Conservation (phyloP, 306 rosid species). For the Abrus pulchellus region DNA sequence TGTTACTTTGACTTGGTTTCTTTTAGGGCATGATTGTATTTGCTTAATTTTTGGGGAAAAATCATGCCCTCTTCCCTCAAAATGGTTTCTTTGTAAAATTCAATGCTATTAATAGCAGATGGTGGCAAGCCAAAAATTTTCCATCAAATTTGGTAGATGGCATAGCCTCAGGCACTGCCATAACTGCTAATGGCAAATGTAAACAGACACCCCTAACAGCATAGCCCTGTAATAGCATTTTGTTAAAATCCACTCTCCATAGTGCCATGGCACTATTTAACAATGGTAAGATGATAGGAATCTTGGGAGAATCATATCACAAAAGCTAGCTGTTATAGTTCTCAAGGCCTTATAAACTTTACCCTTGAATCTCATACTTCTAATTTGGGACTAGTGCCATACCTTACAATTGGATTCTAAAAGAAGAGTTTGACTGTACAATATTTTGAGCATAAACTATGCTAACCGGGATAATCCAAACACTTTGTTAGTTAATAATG, state of each 20-base stretch:
- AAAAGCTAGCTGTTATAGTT: too few species aligned
- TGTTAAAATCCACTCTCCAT: neutral
- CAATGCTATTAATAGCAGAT: neutral
- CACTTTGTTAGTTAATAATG: neutral
- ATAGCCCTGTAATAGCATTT: neutral
- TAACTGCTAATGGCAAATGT: neutral
- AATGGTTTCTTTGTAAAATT: neutral
- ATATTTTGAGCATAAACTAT: constrained; percentile 18
- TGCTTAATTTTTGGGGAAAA: constrained; percentile 7
- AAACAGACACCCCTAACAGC: neutral
- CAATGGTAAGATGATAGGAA: neutral
- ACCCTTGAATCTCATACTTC: too few species aligned
- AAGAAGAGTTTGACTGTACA: neutral
- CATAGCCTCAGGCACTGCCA: neutral
- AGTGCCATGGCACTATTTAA: neutral
- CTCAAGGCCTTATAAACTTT: too few species aligned
- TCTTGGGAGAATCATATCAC: too few species aligned
- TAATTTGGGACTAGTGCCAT: too few species aligned
- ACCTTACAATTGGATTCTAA: too few species aligned
- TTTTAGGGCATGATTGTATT: constrained; percentile 19
- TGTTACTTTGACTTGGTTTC: neutral
- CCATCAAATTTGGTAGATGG: neutral
- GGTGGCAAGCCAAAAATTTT: neutral
- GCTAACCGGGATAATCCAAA: neutral
- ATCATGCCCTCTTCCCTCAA: neutral